Conservation (phyloP, 139 green algal genomes). For the Chlorella vulgaris region DNA sequence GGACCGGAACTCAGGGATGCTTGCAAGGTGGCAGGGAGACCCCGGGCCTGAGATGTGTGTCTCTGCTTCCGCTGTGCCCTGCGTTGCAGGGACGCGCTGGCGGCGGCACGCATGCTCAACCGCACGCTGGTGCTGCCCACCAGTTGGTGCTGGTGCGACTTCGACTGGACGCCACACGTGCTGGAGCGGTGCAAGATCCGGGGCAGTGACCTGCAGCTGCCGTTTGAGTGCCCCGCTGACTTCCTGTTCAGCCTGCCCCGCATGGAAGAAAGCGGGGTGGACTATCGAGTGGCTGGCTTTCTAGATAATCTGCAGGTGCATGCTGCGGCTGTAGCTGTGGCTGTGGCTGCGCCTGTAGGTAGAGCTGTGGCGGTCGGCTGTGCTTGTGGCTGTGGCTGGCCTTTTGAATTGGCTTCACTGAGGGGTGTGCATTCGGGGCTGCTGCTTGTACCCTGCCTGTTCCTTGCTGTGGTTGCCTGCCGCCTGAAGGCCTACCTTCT, state of each 20-base stretch:
- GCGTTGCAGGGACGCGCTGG: constrained; percentile 31
- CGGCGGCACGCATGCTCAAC: constrained; percentile 19
- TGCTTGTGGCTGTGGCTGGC: too few species aligned
- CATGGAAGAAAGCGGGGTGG: neutral
- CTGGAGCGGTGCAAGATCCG: constrained; percentile 25
- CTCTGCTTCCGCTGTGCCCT: too few species aligned
- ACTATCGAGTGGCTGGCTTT: constrained; percentile 19
- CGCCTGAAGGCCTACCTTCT: neutral
- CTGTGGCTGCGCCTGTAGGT: too few species aligned
- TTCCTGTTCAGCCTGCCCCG: constrained; percentile 6
- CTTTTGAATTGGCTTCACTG: too few species aligned
- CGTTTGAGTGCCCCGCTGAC: constrained; percentile 35
- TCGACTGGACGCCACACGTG: constrained; percentile 37
- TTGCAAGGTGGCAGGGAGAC: too few species aligned
- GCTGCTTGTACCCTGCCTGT: neutral
- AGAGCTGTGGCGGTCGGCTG: too few species aligned
- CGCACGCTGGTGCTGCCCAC: constrained; percentile 43
- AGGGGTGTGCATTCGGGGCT: neutral
- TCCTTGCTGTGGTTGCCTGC: neutral
- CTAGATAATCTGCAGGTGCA: neutral
- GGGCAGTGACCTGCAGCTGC: constrained; percentile 33
- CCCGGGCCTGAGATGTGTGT: too few species aligned
- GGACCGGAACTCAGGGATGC: too few species aligned
- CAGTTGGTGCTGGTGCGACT: constrained; percentile 38
- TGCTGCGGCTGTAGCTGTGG: neutral